These are phyloP conservation scores for Metschnikowia arizonensis DNA, from an alignment of 805 yeast species.

Conservation along the genomic window DNA sequence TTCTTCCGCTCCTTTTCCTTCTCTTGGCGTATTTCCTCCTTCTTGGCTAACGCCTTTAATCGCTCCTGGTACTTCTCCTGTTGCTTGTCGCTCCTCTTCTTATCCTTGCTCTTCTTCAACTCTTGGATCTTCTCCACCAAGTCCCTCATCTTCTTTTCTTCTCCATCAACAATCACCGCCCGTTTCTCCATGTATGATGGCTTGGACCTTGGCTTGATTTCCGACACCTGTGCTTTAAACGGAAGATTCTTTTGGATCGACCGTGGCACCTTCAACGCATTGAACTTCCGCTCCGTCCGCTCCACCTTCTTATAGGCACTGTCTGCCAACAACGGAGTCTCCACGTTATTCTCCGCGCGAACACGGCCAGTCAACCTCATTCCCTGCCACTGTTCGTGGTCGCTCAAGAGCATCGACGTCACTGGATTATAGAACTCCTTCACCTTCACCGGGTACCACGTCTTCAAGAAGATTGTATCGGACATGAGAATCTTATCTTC, in stretches of 20 bases:
- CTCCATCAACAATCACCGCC: constrained; percentile 90
- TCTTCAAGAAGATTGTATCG: constrained; percentile 83
- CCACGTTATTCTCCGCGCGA: constrained; percentile 67
- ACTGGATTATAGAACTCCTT: constrained; percentile 94
- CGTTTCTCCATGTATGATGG: constrained; percentile 79
- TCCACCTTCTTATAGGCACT: constrained; percentile 67
- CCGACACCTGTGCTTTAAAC: constrained; percentile 84
- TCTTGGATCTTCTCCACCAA: constrained; percentile 85
- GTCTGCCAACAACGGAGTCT: constrained; percentile 54
- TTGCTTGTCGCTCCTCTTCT: constrained; percentile 69
- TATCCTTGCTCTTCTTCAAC: constrained; percentile 78
- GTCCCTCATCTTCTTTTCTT: constrained; percentile 88
- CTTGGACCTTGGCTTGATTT: constrained; percentile 83
- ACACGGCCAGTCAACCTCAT: constrained; percentile 94
- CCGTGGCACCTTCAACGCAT: constrained; percentile 82
- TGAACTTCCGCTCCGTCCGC: constrained; percentile 79
- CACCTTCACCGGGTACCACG: constrained; percentile 95
- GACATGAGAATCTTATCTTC: constrained; percentile 92
- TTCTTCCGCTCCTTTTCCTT: constrained; percentile 82
- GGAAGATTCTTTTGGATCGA: constrained; percentile 75
- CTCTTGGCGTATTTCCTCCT: constrained; percentile 64
- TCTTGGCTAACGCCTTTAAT: constrained; percentile 69
- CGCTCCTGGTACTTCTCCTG: constrained; percentile 70
- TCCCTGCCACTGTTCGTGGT: constrained; percentile 91
- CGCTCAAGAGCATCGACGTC: constrained; percentile 72